Evolutionary conservation across 345 rosid genomes (phyloP).

Genomic region (Brassica juncea): DNA sequence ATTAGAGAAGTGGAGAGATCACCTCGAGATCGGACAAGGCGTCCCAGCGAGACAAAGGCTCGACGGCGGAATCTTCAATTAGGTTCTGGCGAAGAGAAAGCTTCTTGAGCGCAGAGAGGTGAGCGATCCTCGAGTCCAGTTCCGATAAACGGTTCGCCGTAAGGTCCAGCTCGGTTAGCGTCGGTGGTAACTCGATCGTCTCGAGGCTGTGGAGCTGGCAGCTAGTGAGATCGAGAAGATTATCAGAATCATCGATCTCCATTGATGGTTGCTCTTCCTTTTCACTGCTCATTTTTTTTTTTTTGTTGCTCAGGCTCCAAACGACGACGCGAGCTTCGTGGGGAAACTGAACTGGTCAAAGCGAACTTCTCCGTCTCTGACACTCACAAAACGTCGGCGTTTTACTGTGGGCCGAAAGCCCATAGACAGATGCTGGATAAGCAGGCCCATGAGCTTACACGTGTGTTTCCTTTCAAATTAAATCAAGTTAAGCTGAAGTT

Average conservation of each 20-base stretch:
- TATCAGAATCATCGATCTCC: slow-evolving; percentile 55
- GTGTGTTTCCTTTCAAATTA: background rate
- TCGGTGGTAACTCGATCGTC: slow-evolving; percentile 61
- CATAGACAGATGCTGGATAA: background rate
- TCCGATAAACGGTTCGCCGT: slow-evolving; percentile 81
- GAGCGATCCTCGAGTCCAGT: slow-evolving; percentile 72
- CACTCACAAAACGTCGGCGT: background rate
- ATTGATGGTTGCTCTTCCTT: slow-evolving; percentile 30
- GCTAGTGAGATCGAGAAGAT: slow-evolving; percentile 83
- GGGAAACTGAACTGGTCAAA: background rate
- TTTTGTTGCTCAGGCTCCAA: background rate
- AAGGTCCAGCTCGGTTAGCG: slow-evolving; percentile 82
- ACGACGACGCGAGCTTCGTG: slow-evolving; percentile 10
- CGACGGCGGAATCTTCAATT: slow-evolving; percentile 67
- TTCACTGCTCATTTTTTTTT: slow-evolving; percentile 31
- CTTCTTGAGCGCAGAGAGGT: slow-evolving; percentile 70
- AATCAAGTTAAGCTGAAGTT: background rate
- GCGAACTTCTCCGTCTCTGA: background rate
- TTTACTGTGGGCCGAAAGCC: slow-evolving; percentile 8
- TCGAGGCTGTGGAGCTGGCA: slow-evolving; percentile 85
- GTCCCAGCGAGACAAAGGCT: slow-evolving; percentile 67
- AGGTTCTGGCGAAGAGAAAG: slow-evolving; percentile 89
- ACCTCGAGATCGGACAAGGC: slow-evolving; percentile 85
- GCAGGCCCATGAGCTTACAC: background rate
- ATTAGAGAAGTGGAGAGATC: slow-evolving; percentile 16